phyloP scores from a whole-genome alignment of 2,329 filamentous ascomycete genomes.

The Xylaria multiplex region DNA sequence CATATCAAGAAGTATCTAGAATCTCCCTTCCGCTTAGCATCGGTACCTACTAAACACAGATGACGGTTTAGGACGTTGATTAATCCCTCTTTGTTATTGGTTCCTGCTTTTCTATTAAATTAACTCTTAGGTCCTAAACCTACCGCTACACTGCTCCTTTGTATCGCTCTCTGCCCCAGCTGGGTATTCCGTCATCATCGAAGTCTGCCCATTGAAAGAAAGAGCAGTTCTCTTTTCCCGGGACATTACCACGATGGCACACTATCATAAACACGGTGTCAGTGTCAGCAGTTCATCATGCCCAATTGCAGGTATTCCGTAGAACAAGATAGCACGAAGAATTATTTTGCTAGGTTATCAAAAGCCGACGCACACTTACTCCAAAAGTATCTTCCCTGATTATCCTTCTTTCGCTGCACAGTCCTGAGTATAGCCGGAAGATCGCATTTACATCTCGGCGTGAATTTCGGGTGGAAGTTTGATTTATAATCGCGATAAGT shows the following conservation, averaged over 20 bases:
- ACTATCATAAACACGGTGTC: conserved; percentile 50
- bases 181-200: conserved; percentile 84
- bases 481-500: conserved; percentile 90
- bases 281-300: conserved; percentile 10
- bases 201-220: conserved; percentile 91
- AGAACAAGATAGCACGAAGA: neutral
- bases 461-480: conserved; percentile 78
- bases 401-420: conserved; percentile 81
- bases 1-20: neutral
- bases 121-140: neutral
- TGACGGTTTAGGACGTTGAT: neutral
- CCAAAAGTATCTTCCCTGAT: conserved; percentile 86
- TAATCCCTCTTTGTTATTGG: conserved; percentile 8
- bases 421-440: conserved; percentile 77
- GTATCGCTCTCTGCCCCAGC: conserved; percentile 60
- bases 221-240: conserved; percentile 73
- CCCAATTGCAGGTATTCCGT: neutral
- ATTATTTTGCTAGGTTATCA: neutral
- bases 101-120: neutral
- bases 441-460: conserved; percentile 80
- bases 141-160: conserved; percentile 29
- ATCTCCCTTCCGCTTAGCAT: conserved; percentile 11
- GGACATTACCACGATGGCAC: conserved; percentile 81
- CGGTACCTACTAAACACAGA: neutral
- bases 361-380: conserved; percentile 50